Evolutionary conservation across 2,329 filamentous ascomycete genomes (phyloP), one percentile per base, ranked within the genome.

Genomic region (Neospermospora avenae): DNA sequence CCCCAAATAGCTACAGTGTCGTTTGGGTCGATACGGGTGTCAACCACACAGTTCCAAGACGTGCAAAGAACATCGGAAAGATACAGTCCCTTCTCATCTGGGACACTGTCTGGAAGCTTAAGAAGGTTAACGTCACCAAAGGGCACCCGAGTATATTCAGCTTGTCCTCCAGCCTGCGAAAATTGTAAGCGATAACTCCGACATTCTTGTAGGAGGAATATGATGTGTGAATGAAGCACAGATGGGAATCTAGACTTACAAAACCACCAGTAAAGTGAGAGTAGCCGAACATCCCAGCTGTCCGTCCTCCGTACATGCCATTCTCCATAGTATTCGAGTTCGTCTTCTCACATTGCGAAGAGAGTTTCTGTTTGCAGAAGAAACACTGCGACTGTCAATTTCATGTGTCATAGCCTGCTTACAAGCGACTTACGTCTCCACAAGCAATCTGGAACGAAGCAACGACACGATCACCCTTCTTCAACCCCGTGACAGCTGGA

Each of bases 401-500:
- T 24, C 3, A 16, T 13, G 16, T 31, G 16, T 16, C 34, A 37
- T 4, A 4, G 28, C n/a, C 25, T 16, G 13, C 10, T 3, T 13
- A 16, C 11, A 11, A 35, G 3, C 57, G 55, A 77, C 80, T 64
- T 78, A 83, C 8, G 49, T 78, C 76, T 7, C 82, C 83, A 62
- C 83, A 86, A 0, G 91, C 89, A 70, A 96, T 95, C 73, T 95
- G 91, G 78, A 96, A 96, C 10, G 86, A 89, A 0, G 89, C 91
- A 1, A 96, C 91, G 20, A 95, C 92, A 31, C 91, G 79, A 66
- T 85, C 81, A 14, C 87, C 88, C 7, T 78, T 74, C 61, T 84
- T 74, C 51, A 87, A 73, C 3, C 80, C 81, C 53, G 74, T 82
- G 3, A 85, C 79, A 0, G 64, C 77, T 0, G 82, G 72, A 0